Conservation (phyloP, 2,329 filamentous ascomycete species). For the Trichoderma sp. region DNA sequence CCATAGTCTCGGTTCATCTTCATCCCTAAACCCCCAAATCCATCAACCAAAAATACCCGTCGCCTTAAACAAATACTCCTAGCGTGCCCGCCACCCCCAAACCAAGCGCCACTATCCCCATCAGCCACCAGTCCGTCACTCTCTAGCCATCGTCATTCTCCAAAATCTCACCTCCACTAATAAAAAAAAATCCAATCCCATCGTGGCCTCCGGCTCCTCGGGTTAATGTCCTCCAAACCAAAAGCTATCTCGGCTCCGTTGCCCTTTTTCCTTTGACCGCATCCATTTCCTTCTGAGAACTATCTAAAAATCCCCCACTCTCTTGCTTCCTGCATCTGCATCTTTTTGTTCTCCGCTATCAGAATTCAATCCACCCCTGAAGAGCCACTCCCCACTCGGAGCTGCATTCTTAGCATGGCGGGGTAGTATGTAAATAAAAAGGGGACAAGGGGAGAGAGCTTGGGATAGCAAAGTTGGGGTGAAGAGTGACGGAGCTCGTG, state of each 20-base stretch:
- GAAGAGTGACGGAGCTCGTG: background rate
- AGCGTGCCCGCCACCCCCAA: constrained; percentile 1
- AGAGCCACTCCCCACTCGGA: background rate
- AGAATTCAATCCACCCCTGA: background rate
- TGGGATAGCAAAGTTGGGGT: constrained; percentile 4
- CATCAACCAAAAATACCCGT: constrained; percentile 8
- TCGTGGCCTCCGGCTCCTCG: constrained; percentile 7
- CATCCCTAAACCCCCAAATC: background rate
- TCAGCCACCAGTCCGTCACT: background rate
- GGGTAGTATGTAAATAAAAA: constrained; percentile 11
- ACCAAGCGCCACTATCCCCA: background rate
- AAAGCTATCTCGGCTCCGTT: background rate
- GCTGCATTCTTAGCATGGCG: background rate
- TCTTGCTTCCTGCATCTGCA: background rate
- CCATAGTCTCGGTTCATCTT: background rate
- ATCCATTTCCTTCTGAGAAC: background rate
- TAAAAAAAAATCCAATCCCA: background rate
- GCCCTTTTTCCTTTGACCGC: background rate
- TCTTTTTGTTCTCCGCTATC: background rate
- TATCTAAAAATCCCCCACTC: background rate
- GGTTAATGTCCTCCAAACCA: background rate
- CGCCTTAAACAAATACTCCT: background rate
- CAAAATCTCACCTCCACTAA: background rate
- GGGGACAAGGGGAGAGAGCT: constrained; percentile 3
- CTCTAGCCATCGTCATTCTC: background rate